These are phyloP conservation scores for Dactylellina haptotyla DNA, from an alignment of 2,329 filamentous ascomycete genomes.

Conservation along the genomic window DNA sequence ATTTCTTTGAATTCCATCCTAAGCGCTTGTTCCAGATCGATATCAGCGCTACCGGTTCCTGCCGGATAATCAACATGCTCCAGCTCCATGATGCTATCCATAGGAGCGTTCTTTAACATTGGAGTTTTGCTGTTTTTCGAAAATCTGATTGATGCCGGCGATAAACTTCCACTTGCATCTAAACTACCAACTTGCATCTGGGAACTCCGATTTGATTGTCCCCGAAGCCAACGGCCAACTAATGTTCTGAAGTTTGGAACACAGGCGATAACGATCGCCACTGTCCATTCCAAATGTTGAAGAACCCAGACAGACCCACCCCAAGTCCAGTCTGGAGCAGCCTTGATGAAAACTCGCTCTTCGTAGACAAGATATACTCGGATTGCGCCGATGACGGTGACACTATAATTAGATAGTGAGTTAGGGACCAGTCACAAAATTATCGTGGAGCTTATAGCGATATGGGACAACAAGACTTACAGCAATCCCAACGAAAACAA, in stretches of 20 bases:
- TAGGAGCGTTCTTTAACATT: constrained; percentile 42
- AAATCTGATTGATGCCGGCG: constrained; percentile 50
- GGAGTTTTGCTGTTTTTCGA: constrained; percentile 52
- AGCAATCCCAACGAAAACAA: constrained; percentile 48
- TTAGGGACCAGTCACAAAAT: not conserved
- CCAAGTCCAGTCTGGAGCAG: constrained; percentile 49
- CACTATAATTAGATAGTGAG: constrained; percentile 12
- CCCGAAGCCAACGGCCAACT: constrained; percentile 36
- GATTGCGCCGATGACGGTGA: constrained; percentile 48
- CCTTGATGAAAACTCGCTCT: constrained; percentile 50
- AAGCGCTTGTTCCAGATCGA: constrained; percentile 47
- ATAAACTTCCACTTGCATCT: constrained; percentile 44
- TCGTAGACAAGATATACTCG: constrained; percentile 50
- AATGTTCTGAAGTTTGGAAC: constrained; percentile 47
- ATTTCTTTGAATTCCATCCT: constrained; percentile 49
- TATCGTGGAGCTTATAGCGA: not conserved
- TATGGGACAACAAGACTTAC: constrained; percentile 17
- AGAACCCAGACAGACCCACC: constrained; percentile 51
- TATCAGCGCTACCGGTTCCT: constrained; percentile 47
- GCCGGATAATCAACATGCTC: constrained; percentile 52
- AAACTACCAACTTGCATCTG: constrained; percentile 27
- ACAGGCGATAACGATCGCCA: constrained; percentile 46
- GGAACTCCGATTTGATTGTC: constrained; percentile 6
- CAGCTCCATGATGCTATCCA: constrained; percentile 52
- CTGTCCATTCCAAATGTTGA: constrained; percentile 50